A percentile compares a stretch with the other conserved stretches of the same genome.
These are phyloP conservation scores for Aquilaria malaccensis DNA, from an alignment of 345 rosid genomes.

Conservation along the genomic window DNA sequence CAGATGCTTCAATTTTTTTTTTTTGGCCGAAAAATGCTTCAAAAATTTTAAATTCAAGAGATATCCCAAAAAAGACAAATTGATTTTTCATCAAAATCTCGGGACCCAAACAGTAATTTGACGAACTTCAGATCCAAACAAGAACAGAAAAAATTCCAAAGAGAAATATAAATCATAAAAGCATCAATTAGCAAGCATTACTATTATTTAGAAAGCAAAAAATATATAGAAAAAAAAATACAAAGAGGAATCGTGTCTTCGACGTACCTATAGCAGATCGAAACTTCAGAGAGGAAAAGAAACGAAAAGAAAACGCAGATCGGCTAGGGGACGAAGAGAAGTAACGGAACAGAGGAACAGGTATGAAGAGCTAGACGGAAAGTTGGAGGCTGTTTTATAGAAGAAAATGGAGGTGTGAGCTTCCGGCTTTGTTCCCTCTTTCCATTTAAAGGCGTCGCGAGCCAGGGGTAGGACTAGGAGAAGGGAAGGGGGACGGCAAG, in stretches of 20 bases:
- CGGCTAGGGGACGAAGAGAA: slow-evolving; percentile 1
- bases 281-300: slow-evolving; percentile 9
- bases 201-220: slow-evolving; percentile 10
- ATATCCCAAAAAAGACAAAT: not conserved
- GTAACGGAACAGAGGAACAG: slow-evolving; percentile 1
- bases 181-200: not conserved
- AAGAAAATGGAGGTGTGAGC: slow-evolving; percentile 21
- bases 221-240: not conserved
- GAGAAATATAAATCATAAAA: not conserved
- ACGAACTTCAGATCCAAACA: not conserved
- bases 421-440: slow-evolving; percentile 38
- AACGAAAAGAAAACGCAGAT: not conserved
- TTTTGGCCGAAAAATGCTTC: not conserved
- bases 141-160: not conserved
- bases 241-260: slow-evolving; percentile 8
- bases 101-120: not conserved
- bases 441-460: slow-evolving; percentile 20
- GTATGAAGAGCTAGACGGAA: not conserved
- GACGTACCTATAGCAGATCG: slow-evolving; percentile 22
- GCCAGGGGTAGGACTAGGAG: not conserved
- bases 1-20: not conserved
- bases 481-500: not conserved
- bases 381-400: slow-evolving; percentile 3
- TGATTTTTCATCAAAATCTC: not conserved
- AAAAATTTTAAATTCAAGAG: not conserved